Evolutionary conservation across 768 basidiomycete genomes (phyloP), one percentile per base, ranked within the genome.

Genomic region (Suillus cothurnatus): DNA sequence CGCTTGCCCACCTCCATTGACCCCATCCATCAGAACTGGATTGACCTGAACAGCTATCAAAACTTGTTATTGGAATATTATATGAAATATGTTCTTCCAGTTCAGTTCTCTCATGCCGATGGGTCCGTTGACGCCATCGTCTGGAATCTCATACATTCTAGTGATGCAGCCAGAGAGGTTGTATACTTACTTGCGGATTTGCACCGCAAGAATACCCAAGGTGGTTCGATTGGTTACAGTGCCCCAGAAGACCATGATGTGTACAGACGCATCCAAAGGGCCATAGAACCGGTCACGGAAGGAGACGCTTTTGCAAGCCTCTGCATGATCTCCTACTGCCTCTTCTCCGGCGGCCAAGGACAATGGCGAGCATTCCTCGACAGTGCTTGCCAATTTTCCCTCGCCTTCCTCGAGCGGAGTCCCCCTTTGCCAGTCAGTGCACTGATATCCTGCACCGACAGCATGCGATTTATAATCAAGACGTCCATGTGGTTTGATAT

Each of bases 401-500:
- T 80, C 61, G 67, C 68, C 41, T 70, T 88, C 26, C 81, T 93
- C 61, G 67, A 79, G 38, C 71, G 79, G 64, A 69, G 73, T 19
- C 70, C 64, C 6, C 70, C 70, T 38, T 80, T 81, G 31, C 81
- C 84, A 11, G 77, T 78, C 61, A 79, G 81, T 57, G 82, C 82
- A 8, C 80, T 91, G 15, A 64, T 79, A 39, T 63, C 67, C 19
- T 86, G 84, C 69, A 68, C 72, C 26, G 82, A 80, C 81, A 86
- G 80, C 77, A 82, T 79, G 74, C 85, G 78, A 43, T 93, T 93
- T 76, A 88, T 94, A 72, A 83, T 93, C 77, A 92, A 92, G 76
- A 90, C 92, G 32, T 87, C 90, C 19, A 87, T 94, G 63, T 94
- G 93, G 93, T 93, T 94, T 74, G 93, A 94, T 73, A 91, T 94